Conservation (phyloP, 164 flowering plant species). For the Nymphaea thermarum region DNA sequence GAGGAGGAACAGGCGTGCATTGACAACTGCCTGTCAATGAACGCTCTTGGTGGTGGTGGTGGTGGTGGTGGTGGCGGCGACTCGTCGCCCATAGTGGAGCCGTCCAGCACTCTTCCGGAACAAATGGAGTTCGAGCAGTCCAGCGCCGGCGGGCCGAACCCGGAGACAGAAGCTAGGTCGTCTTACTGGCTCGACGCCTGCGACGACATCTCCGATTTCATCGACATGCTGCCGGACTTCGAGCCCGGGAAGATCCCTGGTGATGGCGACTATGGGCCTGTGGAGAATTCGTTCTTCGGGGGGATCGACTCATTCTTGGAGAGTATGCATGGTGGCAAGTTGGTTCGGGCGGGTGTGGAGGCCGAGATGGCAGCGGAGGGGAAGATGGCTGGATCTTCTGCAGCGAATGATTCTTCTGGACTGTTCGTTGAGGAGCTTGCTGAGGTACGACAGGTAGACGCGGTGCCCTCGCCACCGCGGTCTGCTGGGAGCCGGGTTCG, state of each 20-base stretch:
- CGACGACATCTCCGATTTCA: slow-evolving; percentile 48
- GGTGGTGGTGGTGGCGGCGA: neutral
- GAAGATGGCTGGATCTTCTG: neutral
- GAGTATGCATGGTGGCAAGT: slow-evolving; percentile 41
- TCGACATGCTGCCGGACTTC: slow-evolving; percentile 21
- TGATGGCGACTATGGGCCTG: slow-evolving; percentile 8
- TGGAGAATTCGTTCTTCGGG: slow-evolving; percentile 36
- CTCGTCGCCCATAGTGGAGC: neutral
- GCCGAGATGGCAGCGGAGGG: neutral
- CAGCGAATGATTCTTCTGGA: neutral
- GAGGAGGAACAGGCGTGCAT: neutral
- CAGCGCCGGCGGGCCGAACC: too few species aligned
- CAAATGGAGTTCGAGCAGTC: neutral
- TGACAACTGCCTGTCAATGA: neutral
- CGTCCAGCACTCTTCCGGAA: neutral
- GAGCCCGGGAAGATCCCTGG: slow-evolving; percentile 7
- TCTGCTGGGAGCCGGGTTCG: neutral
- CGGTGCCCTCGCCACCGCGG: neutral
- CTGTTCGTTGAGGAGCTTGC: neutral
- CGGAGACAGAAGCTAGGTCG: neutral
- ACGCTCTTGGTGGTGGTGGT: neutral
- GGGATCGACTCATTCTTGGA: slow-evolving; percentile 72
- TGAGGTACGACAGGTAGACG: neutral
- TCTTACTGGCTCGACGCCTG: slow-evolving; percentile 94
- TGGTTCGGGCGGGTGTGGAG: slow-evolving; percentile 8